Base-by-base conservation (phyloP, 176 grass and related monocot species). In the Miscanthus lutarioriparius region DNA sequence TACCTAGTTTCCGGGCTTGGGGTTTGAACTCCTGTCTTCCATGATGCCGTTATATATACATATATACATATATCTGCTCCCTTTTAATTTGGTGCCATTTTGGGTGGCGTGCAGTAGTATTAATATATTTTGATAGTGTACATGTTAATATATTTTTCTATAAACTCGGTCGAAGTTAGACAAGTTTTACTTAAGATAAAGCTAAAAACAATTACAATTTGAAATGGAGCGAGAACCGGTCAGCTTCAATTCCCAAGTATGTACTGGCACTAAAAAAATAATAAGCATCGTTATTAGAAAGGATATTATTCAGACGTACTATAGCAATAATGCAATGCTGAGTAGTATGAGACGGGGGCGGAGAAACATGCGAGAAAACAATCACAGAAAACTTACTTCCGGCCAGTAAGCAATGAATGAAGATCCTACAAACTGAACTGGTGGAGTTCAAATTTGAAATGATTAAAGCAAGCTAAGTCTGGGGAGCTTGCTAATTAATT, bases 381-480 rank as follows among this genome's bases (percentile, higher is more conserved):
- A 69, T 43, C 15, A 22, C 11, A 22, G 15, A 11, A 58, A 67
- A 1, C 22, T 49, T 77, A 35, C 35, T 84, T 51, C 43, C 13
- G 8, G 62, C 17, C 71, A 48, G 38, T 27, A 25, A 82, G 32
- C 2, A 70, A 63, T 9, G 49, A 62, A 48, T 7, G 38, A 47
- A 61, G 44, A 68, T 38, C 20, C 15, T 37, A 80, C 14, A 66
- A 32, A 33, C 25, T 85, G 11, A 84, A 68, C 37, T 2, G 47
- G 23, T n/a, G n/a, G 37, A 35, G 51, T 71, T 87, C 81, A 70
- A 70, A 84, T 71, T 70, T 53, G 32, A 75, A 84, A 84, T 80
- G 70, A 91, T 84, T 84, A 80, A 84, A 91, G 84, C 48, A 54
- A 63, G 19, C 30, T 40, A 5, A 17, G 38, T 28, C 17, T 7